phyloP scores from a whole-genome alignment of 345 rosid genomes.

The Nephelium lappaceum region DNA sequence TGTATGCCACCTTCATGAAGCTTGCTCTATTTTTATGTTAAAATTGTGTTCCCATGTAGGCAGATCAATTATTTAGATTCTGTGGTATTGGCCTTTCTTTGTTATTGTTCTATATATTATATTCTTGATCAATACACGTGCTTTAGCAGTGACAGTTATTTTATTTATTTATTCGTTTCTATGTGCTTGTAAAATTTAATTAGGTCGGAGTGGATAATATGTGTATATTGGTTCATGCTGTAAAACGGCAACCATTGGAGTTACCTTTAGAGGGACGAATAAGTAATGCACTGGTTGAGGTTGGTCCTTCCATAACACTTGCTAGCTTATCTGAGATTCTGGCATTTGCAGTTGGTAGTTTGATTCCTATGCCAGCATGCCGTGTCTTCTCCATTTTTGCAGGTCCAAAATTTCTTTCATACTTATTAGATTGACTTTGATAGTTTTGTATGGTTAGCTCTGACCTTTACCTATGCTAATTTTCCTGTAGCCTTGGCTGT shows the following conservation, averaged over 20 bases:
- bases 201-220: constrained; percentile 99
- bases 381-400: constrained; percentile 98
- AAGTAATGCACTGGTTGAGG: constrained; percentile 95
- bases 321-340: constrained; percentile 95
- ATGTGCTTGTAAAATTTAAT: constrained; percentile 11
- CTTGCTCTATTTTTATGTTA: not conserved
- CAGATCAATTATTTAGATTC: not conserved
- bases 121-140: not conserved
- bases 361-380: constrained; percentile 96
- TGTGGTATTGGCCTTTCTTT: not conserved
- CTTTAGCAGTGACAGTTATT: not conserved
- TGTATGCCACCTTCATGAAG: not conserved
- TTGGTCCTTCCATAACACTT: constrained; percentile 94
- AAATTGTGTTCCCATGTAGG: constrained; percentile 6
- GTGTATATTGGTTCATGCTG: constrained; percentile 98
- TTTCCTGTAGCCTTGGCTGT: constrained; percentile 56
- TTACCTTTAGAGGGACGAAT: constrained; percentile 75
- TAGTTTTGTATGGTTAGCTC: not conserved
- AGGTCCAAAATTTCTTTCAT: constrained; percentile 46
- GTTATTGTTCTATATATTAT: not conserved
- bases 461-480: not conserved
- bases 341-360: constrained; percentile 97
- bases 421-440: constrained; percentile 1
- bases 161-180: not conserved
- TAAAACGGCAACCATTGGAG: constrained; percentile 77